A percentile compares a stretch with the other conserved stretches of the same genome.
These are phyloP conservation scores for Torulaspora franciscae DNA, from an alignment of 805 yeast genomes.

Conservation along the genomic window DNA sequence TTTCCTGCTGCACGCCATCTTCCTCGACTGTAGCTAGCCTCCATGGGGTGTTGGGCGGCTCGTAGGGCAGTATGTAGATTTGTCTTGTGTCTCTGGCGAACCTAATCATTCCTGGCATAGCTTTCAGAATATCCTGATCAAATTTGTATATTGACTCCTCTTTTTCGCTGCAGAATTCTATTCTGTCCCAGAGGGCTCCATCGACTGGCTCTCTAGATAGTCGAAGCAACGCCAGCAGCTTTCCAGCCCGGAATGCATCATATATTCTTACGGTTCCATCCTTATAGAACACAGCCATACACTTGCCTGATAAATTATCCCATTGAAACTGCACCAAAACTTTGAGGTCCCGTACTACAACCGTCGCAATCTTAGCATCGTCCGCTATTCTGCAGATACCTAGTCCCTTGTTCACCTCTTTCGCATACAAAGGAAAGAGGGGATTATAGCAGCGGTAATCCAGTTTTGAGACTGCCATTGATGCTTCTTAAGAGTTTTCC, in stretches of 20 bases:
- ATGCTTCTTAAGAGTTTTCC: background rate
- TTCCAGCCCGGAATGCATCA: constrained; percentile 35
- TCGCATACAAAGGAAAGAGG: constrained; percentile 15
- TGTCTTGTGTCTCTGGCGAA: constrained; percentile 20
- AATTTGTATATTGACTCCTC: constrained; percentile 2
- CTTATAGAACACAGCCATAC: constrained; percentile 43
- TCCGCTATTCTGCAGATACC: constrained; percentile 18
- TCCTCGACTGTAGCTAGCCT: constrained; percentile 9
- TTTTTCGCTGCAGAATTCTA: background rate
- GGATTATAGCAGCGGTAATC: constrained; percentile 17
- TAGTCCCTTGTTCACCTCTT: constrained; percentile 14
- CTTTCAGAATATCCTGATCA: constrained; percentile 18
- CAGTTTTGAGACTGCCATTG: background rate
- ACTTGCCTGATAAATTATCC: constrained; percentile 27
- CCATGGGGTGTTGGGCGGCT: constrained; percentile 18
- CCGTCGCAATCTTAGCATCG: constrained; percentile 18
- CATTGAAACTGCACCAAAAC: constrained; percentile 21
- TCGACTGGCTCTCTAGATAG: constrained; percentile 11
- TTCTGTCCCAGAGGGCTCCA: constrained; percentile 22
- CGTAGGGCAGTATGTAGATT: constrained; percentile 17
- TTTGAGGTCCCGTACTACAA: constrained; percentile 20
- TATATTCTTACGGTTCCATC: constrained; percentile 51
- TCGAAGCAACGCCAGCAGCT: constrained; percentile 22
- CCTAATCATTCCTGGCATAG: constrained; percentile 23
- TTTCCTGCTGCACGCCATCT: constrained; percentile 1